Percentiles rank a stretch among this genome's conserved stretches.
phyloP scores from a whole-genome alignment of 2,329 filamentous ascomycete genomes.

The Drechslerella stenobrocha region DNA sequence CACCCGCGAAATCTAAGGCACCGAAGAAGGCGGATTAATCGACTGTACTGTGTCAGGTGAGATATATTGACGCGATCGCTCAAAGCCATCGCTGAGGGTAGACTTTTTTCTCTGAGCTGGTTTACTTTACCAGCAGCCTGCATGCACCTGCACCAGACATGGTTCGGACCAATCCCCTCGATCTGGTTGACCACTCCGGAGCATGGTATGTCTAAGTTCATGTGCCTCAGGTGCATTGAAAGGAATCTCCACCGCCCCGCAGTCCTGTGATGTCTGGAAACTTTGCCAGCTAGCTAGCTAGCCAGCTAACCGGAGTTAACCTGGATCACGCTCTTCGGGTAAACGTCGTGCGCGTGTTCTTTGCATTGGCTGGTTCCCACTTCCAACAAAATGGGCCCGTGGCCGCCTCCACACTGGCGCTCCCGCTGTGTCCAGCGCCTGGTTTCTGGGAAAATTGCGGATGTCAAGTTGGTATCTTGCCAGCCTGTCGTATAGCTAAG shows the following conservation, averaged over 20 bases:
- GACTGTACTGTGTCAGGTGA: conserved; percentile 1
- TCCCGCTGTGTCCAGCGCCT: not conserved
- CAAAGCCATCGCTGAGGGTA: not conserved
- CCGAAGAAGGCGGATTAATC: conserved; percentile 6
- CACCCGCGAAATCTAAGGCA: not conserved
- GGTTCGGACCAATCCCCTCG: conserved; percentile 25
- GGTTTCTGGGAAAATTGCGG: not conserved
- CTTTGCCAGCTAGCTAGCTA: too few relatives aligned
- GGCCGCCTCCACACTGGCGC: not conserved
- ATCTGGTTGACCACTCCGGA: conserved; percentile 7
- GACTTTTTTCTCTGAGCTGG: not conserved
- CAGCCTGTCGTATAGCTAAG: conserved; percentile 1
- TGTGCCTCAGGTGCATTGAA: conserved; percentile 27
- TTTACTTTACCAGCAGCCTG: not conserved
- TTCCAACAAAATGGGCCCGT: not conserved
- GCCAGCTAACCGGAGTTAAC: conserved; percentile 32
- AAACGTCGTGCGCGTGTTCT: conserved; percentile 6
- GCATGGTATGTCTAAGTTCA: conserved; percentile 34
- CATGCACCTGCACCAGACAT: conserved; percentile 9
- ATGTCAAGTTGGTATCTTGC: not conserved
- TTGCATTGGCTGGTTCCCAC: not conserved
- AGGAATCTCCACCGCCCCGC: conserved; percentile 23
- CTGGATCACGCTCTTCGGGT: conserved; percentile 33
- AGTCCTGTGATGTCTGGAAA: conserved; percentile 36
- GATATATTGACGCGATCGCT: conserved; percentile 1